Conservation (phyloP, 129 eudicot species). For the Lactuca saligna region DNA sequence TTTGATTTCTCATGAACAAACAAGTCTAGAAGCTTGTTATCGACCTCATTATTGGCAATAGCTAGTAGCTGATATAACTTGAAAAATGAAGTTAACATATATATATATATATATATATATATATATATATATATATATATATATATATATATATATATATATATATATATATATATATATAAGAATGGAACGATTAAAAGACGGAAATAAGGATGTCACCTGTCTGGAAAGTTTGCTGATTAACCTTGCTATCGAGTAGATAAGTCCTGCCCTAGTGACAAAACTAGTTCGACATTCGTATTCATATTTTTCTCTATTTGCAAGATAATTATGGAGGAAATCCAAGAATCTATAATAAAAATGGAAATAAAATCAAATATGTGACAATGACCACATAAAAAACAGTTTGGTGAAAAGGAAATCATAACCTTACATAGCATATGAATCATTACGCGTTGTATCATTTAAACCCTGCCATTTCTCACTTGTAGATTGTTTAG, state of each 20-base stretch:
- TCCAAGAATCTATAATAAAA: constrained; percentile 51
- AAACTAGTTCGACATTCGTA: constrained; percentile 69
- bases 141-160: too few species aligned
- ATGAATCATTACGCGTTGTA: constrained; percentile 42
- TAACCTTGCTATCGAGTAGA: constrained; percentile 76
- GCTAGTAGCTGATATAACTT: constrained; percentile 48
- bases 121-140: too few species aligned
- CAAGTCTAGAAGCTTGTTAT: constrained; percentile 64
- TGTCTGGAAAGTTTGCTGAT: constrained; percentile 61
- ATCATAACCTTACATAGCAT: constrained; percentile 41
- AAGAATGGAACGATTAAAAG: not conserved
- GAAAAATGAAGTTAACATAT: not conserved
- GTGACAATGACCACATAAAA: not conserved
- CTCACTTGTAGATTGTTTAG: constrained; percentile 54
- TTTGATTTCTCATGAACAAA: constrained; percentile 56
- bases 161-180: not conserved
- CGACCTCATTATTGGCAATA: constrained; percentile 52
- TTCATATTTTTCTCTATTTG: constrained; percentile 59
- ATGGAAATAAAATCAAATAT: constrained; percentile 6
- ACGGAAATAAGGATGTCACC: constrained; percentile 33
- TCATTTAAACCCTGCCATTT: constrained; percentile 57
- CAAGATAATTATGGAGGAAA: constrained; percentile 48
- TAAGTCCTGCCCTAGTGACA: constrained; percentile 56
- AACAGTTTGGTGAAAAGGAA: not conserved
- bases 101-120: too few species aligned